Conservation (phyloP, 1,139 yeast genomes). For the Blastobotrys indianensis region DNA sequence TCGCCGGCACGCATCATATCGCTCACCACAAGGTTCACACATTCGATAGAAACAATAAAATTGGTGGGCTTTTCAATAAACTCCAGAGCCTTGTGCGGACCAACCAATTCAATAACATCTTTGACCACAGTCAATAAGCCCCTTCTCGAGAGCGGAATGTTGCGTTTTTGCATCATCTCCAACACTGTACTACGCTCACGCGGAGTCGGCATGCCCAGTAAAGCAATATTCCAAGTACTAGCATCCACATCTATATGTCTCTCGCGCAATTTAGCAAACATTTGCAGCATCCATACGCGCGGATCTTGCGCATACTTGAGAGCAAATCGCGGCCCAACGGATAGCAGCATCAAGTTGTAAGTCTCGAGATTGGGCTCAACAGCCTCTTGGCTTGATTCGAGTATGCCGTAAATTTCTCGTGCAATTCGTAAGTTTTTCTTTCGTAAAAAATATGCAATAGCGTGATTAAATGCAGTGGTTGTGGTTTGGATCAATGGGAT, state of each 20-base stretch:
- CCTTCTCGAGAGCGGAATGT: conserved; percentile 20
- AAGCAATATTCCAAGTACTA: conserved; percentile 37
- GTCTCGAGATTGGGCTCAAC: conserved; percentile 38
- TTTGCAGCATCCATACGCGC: conserved; percentile 14
- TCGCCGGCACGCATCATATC: conserved; percentile 2
- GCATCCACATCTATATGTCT: conserved; percentile 32
- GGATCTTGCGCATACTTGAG: conserved; percentile 30
- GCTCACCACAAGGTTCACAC: conserved; percentile 11
- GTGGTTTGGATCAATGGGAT: conserved; percentile 26
- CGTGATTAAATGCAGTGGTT: conserved; percentile 38
- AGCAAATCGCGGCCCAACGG: conserved; percentile 27
- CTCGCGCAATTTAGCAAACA: conserved; percentile 33
- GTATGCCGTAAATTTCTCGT: conserved; percentile 38
- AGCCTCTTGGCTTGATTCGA: conserved; percentile 23
- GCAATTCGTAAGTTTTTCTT: conserved; percentile 40
- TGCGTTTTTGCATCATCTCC: conserved; percentile 21
- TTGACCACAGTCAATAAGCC: conserved; percentile 21
- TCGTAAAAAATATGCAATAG: conserved; percentile 38
- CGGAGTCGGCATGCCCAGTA: conserved; percentile 20
- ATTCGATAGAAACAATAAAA: conserved; percentile 11
- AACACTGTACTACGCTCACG: conserved; percentile 18
- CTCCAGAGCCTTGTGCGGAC: conserved; percentile 22
- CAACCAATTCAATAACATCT: conserved; percentile 21
- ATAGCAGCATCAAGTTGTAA: conserved; percentile 37
- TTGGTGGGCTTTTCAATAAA: conserved; percentile 14